phyloP scores from a whole-genome alignment of 1,284 basidiomycete genomes.

The Dichomitus squalens region DNA sequence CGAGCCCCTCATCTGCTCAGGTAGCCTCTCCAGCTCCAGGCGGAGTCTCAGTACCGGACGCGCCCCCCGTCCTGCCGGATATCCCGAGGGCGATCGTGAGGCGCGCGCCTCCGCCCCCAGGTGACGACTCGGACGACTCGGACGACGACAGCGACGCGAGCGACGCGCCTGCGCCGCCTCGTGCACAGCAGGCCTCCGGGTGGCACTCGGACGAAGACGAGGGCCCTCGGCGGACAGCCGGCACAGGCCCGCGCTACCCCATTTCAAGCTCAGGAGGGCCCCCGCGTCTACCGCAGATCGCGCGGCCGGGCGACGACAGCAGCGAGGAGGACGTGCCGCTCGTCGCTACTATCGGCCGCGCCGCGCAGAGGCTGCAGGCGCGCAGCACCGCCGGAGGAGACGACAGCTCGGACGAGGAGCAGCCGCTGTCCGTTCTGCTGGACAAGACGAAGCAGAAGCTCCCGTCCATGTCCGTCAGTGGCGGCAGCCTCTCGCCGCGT shows the following conservation, averaged over 20 bases:
- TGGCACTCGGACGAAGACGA: constrained; percentile 33
- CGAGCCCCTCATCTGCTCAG: not conserved
- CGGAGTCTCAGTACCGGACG: constrained; percentile 16
- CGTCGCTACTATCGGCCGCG: constrained; percentile 59
- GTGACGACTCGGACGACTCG: constrained; percentile 46
- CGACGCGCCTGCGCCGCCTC: constrained; percentile 39
- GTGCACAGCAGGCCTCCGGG: constrained; percentile 29
- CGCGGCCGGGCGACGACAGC: constrained; percentile 41
- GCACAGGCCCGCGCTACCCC: constrained; percentile 48
- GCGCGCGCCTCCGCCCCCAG: constrained; percentile 44
- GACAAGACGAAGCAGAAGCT: constrained; percentile 52
- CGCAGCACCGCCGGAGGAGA: constrained; percentile 33
- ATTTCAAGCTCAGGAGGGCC: constrained; percentile 11
- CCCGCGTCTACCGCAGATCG: constrained; percentile 21
- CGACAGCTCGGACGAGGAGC: constrained; percentile 72
- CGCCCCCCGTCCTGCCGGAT: constrained; percentile 57
- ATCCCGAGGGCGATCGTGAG: constrained; percentile 47
- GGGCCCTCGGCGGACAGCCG: constrained; percentile 52
- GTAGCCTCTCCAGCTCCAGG: constrained; percentile 6
- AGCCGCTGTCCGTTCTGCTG: constrained; percentile 64
- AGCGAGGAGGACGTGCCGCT: constrained; percentile 80
- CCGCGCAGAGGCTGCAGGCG: constrained; percentile 42
- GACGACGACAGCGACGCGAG: constrained; percentile 57
- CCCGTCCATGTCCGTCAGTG: constrained; percentile 46
- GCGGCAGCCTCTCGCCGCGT: constrained; percentile 37